Conservation (phyloP, 768 basidiomycete species). For the Coprinopsis cinerea region DNA sequence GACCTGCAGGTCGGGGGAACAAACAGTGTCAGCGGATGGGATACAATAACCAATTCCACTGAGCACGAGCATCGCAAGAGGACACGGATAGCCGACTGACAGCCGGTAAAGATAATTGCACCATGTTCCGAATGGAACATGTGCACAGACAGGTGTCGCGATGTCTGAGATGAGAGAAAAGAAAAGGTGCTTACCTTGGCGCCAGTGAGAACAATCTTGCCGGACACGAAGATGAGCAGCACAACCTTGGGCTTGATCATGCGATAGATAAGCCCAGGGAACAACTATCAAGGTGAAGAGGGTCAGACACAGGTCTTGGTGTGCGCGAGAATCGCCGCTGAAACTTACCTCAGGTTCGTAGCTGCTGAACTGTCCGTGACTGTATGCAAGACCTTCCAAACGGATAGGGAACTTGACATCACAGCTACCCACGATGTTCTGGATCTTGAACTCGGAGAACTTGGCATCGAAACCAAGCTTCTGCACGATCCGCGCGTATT, state of each 20-base stretch:
- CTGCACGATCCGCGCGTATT: conserved; percentile 98
- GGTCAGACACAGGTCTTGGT: conserved; percentile 11
- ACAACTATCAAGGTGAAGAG: conserved; percentile 58
- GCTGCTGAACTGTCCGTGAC: conserved; percentile 95
- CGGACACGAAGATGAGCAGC: conserved; percentile 95
- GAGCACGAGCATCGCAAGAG: conserved; percentile 19
- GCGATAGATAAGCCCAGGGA: conserved; percentile 98
- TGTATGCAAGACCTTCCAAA: conserved; percentile 94
- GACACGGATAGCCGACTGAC: conserved; percentile 11
- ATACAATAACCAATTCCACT: conserved; percentile 39
- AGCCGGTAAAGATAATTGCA: conserved; percentile 15
- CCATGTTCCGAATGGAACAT: conserved; percentile 11
- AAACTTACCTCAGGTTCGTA: conserved; percentile 91
- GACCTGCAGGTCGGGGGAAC: conserved; percentile 54
- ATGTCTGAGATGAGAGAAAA: conserved; percentile 15
- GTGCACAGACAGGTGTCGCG: conserved; percentile 17
- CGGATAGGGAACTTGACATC: conserved; percentile 99
- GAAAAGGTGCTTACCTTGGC: conserved; percentile 72
- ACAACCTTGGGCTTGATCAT: conserved; percentile 99
- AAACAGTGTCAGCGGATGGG: conserved; percentile 42
- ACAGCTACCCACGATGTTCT: conserved; percentile 97
- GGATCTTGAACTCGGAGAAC: conserved; percentile 99
- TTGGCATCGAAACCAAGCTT: conserved; percentile 99
- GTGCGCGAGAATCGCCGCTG: too few species aligned
- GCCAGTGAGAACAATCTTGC: conserved; percentile 98